Base-by-base conservation (phyloP, 1,284 basidiomycete genomes). In the Coniophora puteana region DNA sequence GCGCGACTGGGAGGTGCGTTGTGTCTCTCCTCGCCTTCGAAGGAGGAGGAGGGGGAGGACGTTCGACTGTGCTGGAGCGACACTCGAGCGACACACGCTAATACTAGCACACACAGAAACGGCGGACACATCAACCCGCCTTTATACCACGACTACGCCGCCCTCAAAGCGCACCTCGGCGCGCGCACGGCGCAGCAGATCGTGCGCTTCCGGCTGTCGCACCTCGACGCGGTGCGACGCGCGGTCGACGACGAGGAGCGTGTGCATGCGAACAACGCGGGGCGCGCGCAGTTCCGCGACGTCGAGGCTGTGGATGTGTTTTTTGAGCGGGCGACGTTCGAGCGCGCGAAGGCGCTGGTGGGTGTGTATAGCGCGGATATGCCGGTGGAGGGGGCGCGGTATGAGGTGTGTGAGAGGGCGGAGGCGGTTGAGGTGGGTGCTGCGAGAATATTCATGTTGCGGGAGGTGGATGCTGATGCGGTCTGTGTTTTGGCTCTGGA, bases 51-150 rank as follows among this genome's bases (percentile, higher is more conserved):
- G 11, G n/a, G 11, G n/a, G 10, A 10, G 26, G 26, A 10, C 26
- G 10, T 10, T 28, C 10, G 10, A 28, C 26, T n/a, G 10, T 10
- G 10, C 26, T n/a, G n/a, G n/a, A n/a, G n/a, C n/a, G n/a, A n/a
- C n/a, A n/a, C n/a, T n/a, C n/a, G 20, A 38, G 23, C 41, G 21
- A 16, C 21, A 21, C 13, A n/a, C 20, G 29, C 30, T 36, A 21
- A 44, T 31, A 29, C 22, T 11, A 20, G 5, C 17, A 41, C 17
- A 10, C 30, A 8, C 40, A 83, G 83, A 46, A 87, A 87, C 46
- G 83, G 84, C 2, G 83, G 83, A 0, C 84, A 87, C 51, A 73
- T 83, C 36, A 80, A 76, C 17, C 78, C 83, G 1, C 63, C 72
- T 4, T 55, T 82, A 2, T 85, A 78, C 48, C 71, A 76, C 26